These are phyloP conservation scores for Heterobasidion irregulare DNA, from an alignment of 1,284 basidiomycete species.

Conservation along the genomic window DNA sequence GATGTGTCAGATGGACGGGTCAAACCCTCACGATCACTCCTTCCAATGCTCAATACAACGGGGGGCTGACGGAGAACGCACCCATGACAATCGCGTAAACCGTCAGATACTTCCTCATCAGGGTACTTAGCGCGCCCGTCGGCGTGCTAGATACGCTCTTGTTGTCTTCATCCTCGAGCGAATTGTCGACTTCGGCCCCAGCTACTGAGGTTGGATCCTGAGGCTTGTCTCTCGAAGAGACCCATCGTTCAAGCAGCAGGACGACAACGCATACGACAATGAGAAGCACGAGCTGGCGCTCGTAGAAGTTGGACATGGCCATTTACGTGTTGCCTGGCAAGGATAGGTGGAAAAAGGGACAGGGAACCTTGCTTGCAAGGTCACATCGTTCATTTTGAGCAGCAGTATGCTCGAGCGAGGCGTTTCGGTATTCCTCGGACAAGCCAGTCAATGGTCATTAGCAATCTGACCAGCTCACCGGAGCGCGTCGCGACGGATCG, in stretches of 20 bases:
- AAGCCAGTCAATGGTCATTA: no score
- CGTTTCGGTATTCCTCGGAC: no score
- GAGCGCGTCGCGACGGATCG: no score
- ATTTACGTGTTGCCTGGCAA: no score
- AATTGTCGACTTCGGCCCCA: conserved; percentile 14
- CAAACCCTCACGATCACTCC: no score
- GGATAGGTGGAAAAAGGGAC: no score
- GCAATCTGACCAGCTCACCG: no score
- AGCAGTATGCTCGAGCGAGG: no score
- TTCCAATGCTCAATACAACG: no score
- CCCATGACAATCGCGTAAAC: conserved; percentile 72
- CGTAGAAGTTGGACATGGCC: conserved; percentile 33
- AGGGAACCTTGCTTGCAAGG: no score
- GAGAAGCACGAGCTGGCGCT: conserved; percentile 39
- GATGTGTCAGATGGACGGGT: no score
- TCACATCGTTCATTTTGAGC: no score
- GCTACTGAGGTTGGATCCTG: neutral
- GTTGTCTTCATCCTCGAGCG: conserved; percentile 7
- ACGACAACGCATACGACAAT: conserved; percentile 34
- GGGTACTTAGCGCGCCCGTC: conserved; percentile 21
- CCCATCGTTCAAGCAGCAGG: conserved; percentile 37
- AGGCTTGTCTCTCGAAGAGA: conserved; percentile 21
- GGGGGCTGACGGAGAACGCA: conserved; percentile 18
- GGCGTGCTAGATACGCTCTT: conserved; percentile 6
- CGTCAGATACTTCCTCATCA: conserved; percentile 51